These are phyloP conservation scores for Rhizopus stolonifer DNA, from an alignment of 371 early-diverging fungal genomes.

Conservation along the genomic window DNA sequence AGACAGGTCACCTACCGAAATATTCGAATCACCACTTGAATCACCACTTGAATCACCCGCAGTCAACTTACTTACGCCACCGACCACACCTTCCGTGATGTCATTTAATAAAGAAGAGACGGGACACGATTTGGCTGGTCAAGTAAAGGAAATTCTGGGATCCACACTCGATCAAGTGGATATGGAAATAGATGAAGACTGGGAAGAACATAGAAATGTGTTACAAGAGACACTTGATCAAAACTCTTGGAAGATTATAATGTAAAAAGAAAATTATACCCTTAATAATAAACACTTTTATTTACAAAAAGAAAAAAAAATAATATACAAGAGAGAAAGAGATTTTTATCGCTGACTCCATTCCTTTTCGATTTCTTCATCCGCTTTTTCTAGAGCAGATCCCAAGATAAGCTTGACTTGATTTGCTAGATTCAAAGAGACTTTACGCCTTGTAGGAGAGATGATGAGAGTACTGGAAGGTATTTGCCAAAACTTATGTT, in stretches of 20 bases:
- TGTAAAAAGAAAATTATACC: not conserved
- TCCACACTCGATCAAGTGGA: constrained; percentile 24
- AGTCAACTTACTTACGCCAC: not conserved
- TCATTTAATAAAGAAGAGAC: not conserved
- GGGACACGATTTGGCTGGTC: constrained; percentile 5
- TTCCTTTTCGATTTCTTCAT: constrained; percentile 3
- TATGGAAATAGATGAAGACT: constrained; percentile 27
- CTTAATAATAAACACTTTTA: not conserved
- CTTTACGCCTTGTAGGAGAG: constrained; percentile 4
- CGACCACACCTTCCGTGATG: not conserved
- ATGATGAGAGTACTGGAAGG: constrained; percentile 19
- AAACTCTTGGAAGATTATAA: not conserved
- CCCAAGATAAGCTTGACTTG: constrained; percentile 2
- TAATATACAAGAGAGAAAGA: too few species aligned
- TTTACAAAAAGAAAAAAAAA: too few species aligned
- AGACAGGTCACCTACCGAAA: too few species aligned
- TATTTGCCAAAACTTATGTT: constrained; percentile 25
- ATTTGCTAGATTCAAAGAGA: not conserved
- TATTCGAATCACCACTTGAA: too few species aligned
- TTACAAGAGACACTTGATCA: not conserved
- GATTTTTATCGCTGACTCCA: not conserved
- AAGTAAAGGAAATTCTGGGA: constrained; percentile 20
- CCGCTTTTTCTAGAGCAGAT: not conserved
- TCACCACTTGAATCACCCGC: too few species aligned
- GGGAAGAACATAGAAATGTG: constrained; percentile 20